Base-by-base conservation (phyloP, 768 basidiomycete species). In the Rhodotorula kratochvilovae region DNA sequence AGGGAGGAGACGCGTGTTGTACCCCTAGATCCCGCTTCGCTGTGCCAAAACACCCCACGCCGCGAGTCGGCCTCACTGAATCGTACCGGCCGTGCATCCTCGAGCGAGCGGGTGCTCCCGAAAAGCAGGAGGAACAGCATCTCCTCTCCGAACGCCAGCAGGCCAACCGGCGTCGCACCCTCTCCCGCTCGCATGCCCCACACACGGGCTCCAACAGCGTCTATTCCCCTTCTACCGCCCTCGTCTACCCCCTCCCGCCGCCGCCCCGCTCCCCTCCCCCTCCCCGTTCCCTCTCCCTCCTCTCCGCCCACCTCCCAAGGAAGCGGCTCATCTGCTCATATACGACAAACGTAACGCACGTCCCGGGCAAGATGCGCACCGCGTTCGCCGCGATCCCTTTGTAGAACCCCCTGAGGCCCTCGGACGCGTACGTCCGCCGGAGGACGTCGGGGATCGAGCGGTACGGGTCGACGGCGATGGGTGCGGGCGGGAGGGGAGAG, bases 291-390 rank as follows among this genome's bases (percentile, higher is more conserved):
- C 23, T 42, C 46, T 27, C 36, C 55, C 42, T 56, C 63, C 43
- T 8, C 56, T 43, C 63, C 39, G 71, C 75, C 51, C 27, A 19
- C 39, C 45, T 58, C 23, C 33, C 39, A 68, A 77, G 57, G 33
- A 12, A 61, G 33, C 76, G 29, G 27, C 45, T 50, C 7, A 67
- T 25, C 60, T 71, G 66, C 66, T 79, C 96, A 79, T 98, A 99
- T 29, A 97, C 93, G 50, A 98, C 95, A 75, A 98, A 96, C 10
- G 95, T 98, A 57, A 97, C 90, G 79, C 95, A 97, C 6, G 95
- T 98, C 39, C 95, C 96, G 0, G 96, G 96, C 25, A 98, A 84
- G 60, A 99, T 94, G 23, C 96, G 87, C 21, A 99, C 87, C 35
- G 96, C 85, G 78, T 97, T 98, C 36, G 92, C 94, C 4, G 88